These are phyloP conservation scores for Aureobasidium sp. DNA, from an alignment of 2,329 filamentous ascomycete genomes.

Conservation along the genomic window DNA sequence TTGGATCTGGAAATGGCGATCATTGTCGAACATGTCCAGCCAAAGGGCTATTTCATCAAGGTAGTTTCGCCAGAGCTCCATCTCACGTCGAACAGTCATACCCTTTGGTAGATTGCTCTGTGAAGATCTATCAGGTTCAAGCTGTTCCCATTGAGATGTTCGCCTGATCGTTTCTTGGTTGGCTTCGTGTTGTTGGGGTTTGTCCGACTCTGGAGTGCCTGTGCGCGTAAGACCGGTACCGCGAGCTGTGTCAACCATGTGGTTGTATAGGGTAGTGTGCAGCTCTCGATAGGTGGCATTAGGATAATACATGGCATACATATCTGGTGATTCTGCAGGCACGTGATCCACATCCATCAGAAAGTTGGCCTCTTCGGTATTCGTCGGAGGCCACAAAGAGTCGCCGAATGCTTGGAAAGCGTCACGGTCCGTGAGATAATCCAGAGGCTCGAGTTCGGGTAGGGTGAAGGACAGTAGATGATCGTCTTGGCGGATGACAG, in stretches of 20 bases:
- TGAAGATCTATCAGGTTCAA: slow-evolving; percentile 12
- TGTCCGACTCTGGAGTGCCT: slow-evolving; percentile 19
- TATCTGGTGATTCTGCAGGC: slow-evolving; percentile 17
- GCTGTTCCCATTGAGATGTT: not conserved
- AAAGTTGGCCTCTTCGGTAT: not conserved
- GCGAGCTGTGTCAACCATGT: slow-evolving; percentile 25
- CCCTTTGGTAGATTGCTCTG: slow-evolving; percentile 21
- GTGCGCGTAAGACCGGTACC: slow-evolving; percentile 22
- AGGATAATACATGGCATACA: slow-evolving; percentile 26
- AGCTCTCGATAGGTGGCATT: slow-evolving; percentile 26
- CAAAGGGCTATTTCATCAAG: slow-evolving; percentile 46
- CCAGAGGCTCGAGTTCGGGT: not conserved
- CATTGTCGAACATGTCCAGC: slow-evolving; percentile 50
- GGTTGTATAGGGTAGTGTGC: slow-evolving; percentile 23
- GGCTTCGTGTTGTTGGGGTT: not conserved
- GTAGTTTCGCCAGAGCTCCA: slow-evolving; percentile 34
- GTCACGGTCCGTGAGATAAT: not conserved
- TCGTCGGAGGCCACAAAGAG: slow-evolving; percentile 6
- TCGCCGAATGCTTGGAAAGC: not conserved
- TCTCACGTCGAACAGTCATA: slow-evolving; percentile 23
- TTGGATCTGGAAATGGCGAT: slow-evolving; percentile 44
- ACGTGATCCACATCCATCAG: slow-evolving; percentile 8
- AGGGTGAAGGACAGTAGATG: not conserved
- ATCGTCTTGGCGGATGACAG: not conserved
- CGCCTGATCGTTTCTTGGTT: not conserved